Evolutionary conservation across 2,329 filamentous ascomycete species (phyloP).

Genomic region (Penicillium sp.): DNA sequence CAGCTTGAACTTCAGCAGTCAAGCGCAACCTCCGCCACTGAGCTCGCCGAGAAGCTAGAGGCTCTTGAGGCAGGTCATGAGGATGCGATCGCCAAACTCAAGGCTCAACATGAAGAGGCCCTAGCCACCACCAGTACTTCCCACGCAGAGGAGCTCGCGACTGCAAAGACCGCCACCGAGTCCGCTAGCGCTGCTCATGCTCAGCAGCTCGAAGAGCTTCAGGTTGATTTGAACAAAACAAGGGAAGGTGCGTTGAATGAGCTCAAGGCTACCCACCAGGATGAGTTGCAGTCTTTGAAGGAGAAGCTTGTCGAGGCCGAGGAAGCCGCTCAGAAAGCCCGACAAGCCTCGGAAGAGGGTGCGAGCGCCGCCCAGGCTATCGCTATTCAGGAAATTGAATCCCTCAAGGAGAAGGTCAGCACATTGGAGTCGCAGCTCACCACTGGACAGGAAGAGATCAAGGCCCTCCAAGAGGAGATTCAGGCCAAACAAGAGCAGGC

Average conservation of each 20-base stretch:
- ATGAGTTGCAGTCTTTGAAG: conserved; percentile 40
- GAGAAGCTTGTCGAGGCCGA: conserved; percentile 41
- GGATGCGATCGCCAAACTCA: conserved; percentile 31
- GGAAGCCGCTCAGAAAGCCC: conserved; percentile 39
- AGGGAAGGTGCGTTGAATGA: conserved; percentile 38
- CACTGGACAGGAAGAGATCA: conserved; percentile 38
- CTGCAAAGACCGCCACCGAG: conserved; percentile 38
- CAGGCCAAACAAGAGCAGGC: conserved; percentile 43
- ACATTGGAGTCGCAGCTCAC: conserved; percentile 39
- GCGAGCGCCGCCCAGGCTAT: conserved; percentile 38
- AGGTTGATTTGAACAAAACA: conserved; percentile 38
- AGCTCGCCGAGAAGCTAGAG: conserved; percentile 32
- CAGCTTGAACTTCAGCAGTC: conserved; percentile 40
- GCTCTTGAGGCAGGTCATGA: conserved; percentile 37
- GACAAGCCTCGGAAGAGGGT: conserved; percentile 41
- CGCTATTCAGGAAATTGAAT: conserved; percentile 42
- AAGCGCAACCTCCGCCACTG: conserved; percentile 28
- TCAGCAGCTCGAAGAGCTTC: conserved; percentile 41
- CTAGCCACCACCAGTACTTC: conserved; percentile 31
- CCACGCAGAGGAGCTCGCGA: conserved; percentile 41
- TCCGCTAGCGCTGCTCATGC: conserved; percentile 35
- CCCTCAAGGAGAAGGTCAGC: conserved; percentile 41
- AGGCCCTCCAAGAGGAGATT: conserved; percentile 40
- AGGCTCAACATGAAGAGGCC: conserved; percentile 25
- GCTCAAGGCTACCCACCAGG: conserved; percentile 36